A percentile compares a stretch with the other conserved stretches of the same genome.
These are phyloP conservation scores for Clarkia xantiana DNA, from an alignment of 345 rosid species.

Conservation along the genomic window DNA sequence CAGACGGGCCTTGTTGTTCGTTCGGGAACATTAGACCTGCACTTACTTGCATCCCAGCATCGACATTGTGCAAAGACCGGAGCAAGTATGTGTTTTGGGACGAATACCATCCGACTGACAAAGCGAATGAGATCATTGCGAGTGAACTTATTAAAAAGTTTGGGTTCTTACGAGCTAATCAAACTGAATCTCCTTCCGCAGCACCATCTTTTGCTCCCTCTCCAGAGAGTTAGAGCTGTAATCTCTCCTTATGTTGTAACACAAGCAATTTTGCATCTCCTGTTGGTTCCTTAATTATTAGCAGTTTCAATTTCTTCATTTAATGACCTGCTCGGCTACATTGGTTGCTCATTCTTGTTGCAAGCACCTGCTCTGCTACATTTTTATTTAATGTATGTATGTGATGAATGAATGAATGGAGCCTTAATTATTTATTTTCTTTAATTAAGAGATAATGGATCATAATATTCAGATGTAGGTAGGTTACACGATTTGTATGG, in stretches of 20 bases:
- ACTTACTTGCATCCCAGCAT: conserved; percentile 74
- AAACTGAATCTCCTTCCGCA: conserved; percentile 20
- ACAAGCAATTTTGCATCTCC: conserved; percentile 5
- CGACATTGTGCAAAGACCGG: conserved; percentile 65
- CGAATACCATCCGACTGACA: conserved; percentile 87
- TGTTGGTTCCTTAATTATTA: too few species aligned
- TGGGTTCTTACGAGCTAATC: conserved; percentile 27
- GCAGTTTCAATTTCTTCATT: too few species aligned
- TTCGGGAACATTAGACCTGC: conserved; percentile 76
- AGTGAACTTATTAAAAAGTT: conserved; percentile 67
- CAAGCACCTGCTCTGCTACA: too few species aligned
- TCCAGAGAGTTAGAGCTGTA: conserved; percentile 10
- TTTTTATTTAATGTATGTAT: too few species aligned
- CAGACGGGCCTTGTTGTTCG: conserved; percentile 87
- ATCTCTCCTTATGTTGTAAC: not conserved
- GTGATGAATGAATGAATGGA: too few species aligned
- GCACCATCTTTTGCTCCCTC: conserved; percentile 32
- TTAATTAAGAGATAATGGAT: too few species aligned
- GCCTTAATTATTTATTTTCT: too few species aligned
- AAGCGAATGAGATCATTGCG: conserved; percentile 68
- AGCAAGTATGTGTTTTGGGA: conserved; percentile 95
- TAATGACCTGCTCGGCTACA: too few species aligned
- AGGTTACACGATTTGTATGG: too few species aligned
- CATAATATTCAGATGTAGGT: too few species aligned
- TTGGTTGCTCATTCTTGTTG: too few species aligned